Base-by-base conservation (phyloP, 495 filamentous ascomycete genomes). In the Collariella sp. region DNA sequence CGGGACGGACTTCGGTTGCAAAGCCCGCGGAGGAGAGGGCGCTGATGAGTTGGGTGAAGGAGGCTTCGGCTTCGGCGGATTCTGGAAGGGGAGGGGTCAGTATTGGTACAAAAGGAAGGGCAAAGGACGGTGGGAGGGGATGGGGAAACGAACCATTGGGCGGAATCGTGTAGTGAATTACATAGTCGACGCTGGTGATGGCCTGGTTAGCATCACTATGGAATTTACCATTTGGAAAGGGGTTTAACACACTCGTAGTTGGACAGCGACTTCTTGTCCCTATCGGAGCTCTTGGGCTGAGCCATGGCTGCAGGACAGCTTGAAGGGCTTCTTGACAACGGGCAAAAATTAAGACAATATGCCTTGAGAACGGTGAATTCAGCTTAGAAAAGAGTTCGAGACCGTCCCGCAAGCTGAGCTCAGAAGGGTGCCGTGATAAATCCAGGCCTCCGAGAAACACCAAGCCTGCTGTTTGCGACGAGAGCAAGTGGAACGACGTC, bases 1-100 rank as follows among this genome's bases (percentile, higher is more conserved):
- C 91, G 53, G 83, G 83, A 56, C 93, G 79, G 35, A 96, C 88
- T 66, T 96, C 91, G 23, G 85, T 85, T 34, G 87, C 81, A 31
- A 98, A 75, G 7, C 94, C 93, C 35, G 87, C 83, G 31, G 75
- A 68, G 9, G 84, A 79, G 33, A 98, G 78, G 23, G 79, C 77
- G 56, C 79, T 69, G 50, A 96, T 75, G 15, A 98, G 81, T 63
- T 83, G 82, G 60, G 83, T 78, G 58, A 97, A 88, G 57, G 84
- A 77, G 33, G 79, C 73, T 57, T 82, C 79, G 12, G 91, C 87
- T 58, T 86, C 74, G 18, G 74, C 65, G 56, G 79, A 79, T 57
- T 86, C 89, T 89, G 61, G 15, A 31, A 40, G 57, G 58, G 26
- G 38, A 52, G 13, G 39, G 26, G 29, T 20, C 19, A 31, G 33